A percentile compares a stretch with the other conserved stretches of the same genome.
These are phyloP conservation scores for Aspergillus ostianus DNA, from an alignment of 495 filamentous ascomycete genomes.

Conservation along the genomic window DNA sequence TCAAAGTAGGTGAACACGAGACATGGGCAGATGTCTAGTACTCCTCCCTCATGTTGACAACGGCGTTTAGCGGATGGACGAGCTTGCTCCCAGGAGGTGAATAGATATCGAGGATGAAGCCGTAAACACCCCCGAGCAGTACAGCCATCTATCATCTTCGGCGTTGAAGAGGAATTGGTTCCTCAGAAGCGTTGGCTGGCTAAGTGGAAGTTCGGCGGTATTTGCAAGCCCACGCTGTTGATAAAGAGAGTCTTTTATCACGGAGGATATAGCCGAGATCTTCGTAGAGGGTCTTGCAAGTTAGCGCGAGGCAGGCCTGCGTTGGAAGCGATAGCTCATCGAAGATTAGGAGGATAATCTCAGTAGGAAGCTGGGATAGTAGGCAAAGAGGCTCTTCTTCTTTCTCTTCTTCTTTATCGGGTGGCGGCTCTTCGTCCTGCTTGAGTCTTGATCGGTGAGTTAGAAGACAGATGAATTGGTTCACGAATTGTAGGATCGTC, in stretches of 20 bases:
- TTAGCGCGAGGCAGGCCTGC: conserved; percentile 13
- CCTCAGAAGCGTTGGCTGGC: not conserved
- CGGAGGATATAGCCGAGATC: conserved; percentile 6
- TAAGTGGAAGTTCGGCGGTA: not conserved
- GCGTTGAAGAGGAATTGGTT: conserved; percentile 11
- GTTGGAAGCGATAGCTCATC: conserved; percentile 5
- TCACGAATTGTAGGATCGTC: no score
- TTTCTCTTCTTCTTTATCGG: no score
- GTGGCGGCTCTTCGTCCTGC: no score
- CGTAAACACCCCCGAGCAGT: conserved; percentile 10
- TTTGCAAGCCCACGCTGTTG: conserved; percentile 1
- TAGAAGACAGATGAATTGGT: no score
- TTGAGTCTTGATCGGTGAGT: no score
- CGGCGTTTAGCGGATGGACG: no score
- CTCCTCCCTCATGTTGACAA: no score
- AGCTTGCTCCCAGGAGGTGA: no score
- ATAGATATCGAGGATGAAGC: conserved; percentile 6
- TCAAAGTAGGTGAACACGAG: no score
- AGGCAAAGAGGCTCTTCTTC: no score
- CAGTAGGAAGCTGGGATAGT: not conserved
- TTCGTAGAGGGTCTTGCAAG: conserved; percentile 12
- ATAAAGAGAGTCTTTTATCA: conserved; percentile 10
- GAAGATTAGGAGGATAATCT: conserved; percentile 12
- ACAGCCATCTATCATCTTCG: conserved; percentile 11
- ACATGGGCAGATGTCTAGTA: no score